Base-by-base conservation (phyloP, 1,284 basidiomycete species). In the Ustilago shanxiensis region DNA sequence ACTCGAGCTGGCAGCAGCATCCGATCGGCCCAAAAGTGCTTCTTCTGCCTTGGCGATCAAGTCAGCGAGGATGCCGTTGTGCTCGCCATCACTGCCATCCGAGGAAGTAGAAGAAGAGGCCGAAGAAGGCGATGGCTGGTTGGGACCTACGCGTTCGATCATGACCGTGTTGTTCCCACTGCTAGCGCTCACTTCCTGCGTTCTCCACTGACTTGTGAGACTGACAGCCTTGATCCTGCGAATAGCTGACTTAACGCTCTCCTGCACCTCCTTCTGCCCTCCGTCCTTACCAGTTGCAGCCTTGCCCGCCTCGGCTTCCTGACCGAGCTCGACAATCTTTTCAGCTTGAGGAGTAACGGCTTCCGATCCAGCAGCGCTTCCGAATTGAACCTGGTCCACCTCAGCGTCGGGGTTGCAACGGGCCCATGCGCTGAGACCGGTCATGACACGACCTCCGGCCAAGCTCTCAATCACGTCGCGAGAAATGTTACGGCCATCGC, bases 391-490 rank as follows among this genome's bases (percentile, higher is more conserved):
- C 55, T 60, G 63, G 22, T 75, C 60, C 0, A 72, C 55, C 28
- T 75, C 62, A 1, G 63, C 74, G 41, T 74, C 71, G 2, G 77
- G 73, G 41, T 79, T 83, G 55, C 79, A 82, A 35, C 83, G 62
- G 24, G 76, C 76, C 79, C 85, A 87, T 20, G 87, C 87, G 20
- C 79, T 79, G 50, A 87, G 72, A 18, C 87, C 87, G 0, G 87
- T 87, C 79, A 86, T 86, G n/a, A 88, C 87, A 22, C 87, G 66
- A 1, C 87, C 87, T 14, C 87, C 87, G 0, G 87, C 87, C 22
- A 88, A 72, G 9, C 72, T 67, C 45, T 87, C 85, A 16, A 88
- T 82, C 7, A 86, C 77, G 3, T 86, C 86, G 29, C 75, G 68
- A 14, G 83, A 79, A 29, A 88, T 85, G 9, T 80, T 75, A 31